phyloP scores from a whole-genome alignment of 2,329 filamentous ascomycete genomes.

The Lecanicillium sp. region DNA sequence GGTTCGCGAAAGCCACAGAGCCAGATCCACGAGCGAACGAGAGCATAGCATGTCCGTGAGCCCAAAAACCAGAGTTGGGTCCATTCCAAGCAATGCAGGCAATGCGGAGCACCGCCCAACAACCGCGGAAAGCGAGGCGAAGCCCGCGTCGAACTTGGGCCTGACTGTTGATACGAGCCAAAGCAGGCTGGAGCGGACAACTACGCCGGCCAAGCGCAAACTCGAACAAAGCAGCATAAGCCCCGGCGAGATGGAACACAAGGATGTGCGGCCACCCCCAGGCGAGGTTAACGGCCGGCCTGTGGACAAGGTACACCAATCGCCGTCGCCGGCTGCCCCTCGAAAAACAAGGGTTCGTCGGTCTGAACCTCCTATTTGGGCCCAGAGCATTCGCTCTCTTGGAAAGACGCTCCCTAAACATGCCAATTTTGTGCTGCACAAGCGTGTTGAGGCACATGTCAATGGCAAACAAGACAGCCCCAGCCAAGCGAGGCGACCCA shows the following conservation, averaged over 20 bases:
- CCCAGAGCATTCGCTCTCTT: slow-evolving; percentile 29
- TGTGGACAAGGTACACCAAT: slow-evolving; percentile 12
- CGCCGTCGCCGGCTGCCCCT: slow-evolving; percentile 24
- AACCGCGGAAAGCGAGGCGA: slow-evolving; percentile 19
- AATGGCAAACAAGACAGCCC: slow-evolving; percentile 30
- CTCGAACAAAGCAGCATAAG: slow-evolving; percentile 33
- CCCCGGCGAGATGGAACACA: slow-evolving; percentile 43
- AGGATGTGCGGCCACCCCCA: slow-evolving; percentile 39
- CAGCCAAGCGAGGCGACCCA: slow-evolving; percentile 17
- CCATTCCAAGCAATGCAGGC: slow-evolving; percentile 38
- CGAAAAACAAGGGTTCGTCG: slow-evolving; percentile 33
- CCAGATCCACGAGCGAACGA: slow-evolving; percentile 52
- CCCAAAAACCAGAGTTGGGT: slow-evolving; percentile 62
- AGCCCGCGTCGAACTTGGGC: slow-evolving; percentile 8
- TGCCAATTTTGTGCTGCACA: slow-evolving; percentile 39
- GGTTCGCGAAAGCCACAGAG: slow-evolving; percentile 36
- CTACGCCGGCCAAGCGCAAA: slow-evolving; percentile 33
- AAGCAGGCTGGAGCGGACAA: slow-evolving; percentile 16
- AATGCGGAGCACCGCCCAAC: slow-evolving; percentile 24
- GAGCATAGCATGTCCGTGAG: slow-evolving; percentile 69
- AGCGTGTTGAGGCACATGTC: slow-evolving; percentile 22
- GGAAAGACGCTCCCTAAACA: slow-evolving; percentile 29
- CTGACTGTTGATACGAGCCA: slow-evolving; percentile 21
- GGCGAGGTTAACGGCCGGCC: slow-evolving; percentile 38
- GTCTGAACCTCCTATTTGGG: slow-evolving; percentile 39